phyloP scores from a whole-genome alignment of 2,329 filamentous ascomycete genomes.

The Bipolaris zeicola region DNA sequence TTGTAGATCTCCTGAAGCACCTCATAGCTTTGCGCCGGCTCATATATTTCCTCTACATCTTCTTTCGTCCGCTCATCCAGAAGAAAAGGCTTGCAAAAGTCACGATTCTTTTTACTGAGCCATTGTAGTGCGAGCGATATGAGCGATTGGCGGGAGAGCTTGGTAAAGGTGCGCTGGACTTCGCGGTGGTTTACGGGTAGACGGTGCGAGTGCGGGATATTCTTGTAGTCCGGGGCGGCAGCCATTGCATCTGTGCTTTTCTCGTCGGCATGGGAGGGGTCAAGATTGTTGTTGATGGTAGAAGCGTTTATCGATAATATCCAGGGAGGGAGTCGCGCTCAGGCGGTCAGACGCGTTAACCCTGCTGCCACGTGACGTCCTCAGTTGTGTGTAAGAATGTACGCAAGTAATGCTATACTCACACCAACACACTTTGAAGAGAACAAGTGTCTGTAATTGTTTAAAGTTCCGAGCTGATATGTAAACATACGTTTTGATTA shows the following conservation, averaged over 20 bases:
- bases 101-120: constrained; percentile 70
- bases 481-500: background rate
- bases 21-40: constrained; percentile 67
- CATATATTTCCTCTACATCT: constrained; percentile 66
- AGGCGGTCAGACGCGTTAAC: constrained; percentile 14
- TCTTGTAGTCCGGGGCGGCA: constrained; percentile 72
- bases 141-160: constrained; percentile 73
- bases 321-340: constrained; percentile 11
- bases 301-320: constrained; percentile 33
- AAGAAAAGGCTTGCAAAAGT: constrained; percentile 65
- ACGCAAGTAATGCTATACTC: too few species aligned
- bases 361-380: constrained; percentile 19
- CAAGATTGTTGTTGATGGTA: constrained; percentile 15
- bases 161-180: constrained; percentile 69
- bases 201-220: constrained; percentile 72
- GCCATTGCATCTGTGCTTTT: constrained; percentile 47
- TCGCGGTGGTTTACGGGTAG: constrained; percentile 68
- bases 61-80: constrained; percentile 50
- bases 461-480: background rate
- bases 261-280: constrained; percentile 38
- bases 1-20: constrained; percentile 64
- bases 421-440: background rate
- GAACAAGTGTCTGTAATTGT: background rate
- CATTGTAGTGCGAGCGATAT: constrained; percentile 76
- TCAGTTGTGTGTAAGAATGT: background rate